Base-by-base conservation (phyloP, 208 protist species). In the Herpetomonas samuelpessoai region DNA sequence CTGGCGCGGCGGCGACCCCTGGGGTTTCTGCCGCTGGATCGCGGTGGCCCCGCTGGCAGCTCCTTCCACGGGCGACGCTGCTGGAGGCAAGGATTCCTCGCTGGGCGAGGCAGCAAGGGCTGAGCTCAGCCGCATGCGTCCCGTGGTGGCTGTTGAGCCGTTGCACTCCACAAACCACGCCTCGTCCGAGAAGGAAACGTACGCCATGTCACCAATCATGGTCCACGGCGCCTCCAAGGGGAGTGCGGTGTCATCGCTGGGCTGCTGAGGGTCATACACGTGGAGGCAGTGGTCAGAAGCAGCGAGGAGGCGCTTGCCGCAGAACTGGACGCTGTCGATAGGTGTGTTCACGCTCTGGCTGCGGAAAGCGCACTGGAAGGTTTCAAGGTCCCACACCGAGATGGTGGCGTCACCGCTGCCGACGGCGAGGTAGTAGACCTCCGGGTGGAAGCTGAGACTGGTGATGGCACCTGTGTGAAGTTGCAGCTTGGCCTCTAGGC, bases 381-480 rank as follows among this genome's bases (percentile, higher is more conserved):
- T 79, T 51, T 91, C 82, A 2, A 91, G 53, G 49, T 88, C 74
- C 81, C 81, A 92, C 41, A 92, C 57, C 6, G 84, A 87, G 29
- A 92, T 58, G 2, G 84, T 84, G n/a, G 83, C 84, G 57, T 91
- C 82, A 45, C 70, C 74, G 60, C 84, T 91, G 24, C 77, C 82
- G 14, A 87, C 84, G 12, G 76, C 75, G 28, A 95, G 53, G 53
- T 76, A 88, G 67, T 81, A 85, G 10, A 73, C 49, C 29, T 92
- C 82, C 0, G 84, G 82, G 60, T 95, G 82, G 49, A 95, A 95
- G 62, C 82, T 72, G 25, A 95, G 71, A 26, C 75, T 82, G 9
- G 88, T 92, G 55, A 95, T 86, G 51, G 88, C 68, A 25, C 82
- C 79, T 16, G 57, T 71, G 62, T 92, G 81, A 21, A 81, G 63